Conservation (phyloP, 345 rosid genomes). For the Arabidopsis thaliana region DNA sequence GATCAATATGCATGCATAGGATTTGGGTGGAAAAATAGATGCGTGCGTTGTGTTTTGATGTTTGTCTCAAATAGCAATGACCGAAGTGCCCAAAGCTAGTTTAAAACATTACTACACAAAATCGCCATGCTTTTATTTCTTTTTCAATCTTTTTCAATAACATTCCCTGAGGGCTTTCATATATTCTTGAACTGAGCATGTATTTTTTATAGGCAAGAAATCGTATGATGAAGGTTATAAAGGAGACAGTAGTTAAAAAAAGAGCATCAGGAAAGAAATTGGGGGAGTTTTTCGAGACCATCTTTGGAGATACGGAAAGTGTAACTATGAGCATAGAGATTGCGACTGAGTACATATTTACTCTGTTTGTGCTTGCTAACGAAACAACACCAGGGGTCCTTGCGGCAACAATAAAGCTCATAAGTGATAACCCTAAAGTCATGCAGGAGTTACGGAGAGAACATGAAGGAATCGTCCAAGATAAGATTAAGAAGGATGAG, state of each 20-base stretch:
- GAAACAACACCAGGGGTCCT: conserved; percentile 30
- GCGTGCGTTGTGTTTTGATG: no score
- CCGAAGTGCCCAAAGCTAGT: no score
- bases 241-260: conserved; percentile 12
- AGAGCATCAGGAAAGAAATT: conserved; percentile 27
- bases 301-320: conserved; percentile 22
- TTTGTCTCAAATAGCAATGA: no score
- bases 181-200: background rate
- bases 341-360: conserved; percentile 19
- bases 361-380: conserved; percentile 31
- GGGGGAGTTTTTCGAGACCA: conserved; percentile 28
- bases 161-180: no score
- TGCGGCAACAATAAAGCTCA: conserved; percentile 28
- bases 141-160: no score
- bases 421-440: conserved; percentile 21
- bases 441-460: conserved; percentile 54
- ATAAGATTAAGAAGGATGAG: conserved; percentile 31
- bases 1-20: background rate
- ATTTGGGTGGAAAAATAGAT: background rate
- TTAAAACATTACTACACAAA: no score
- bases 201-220: conserved; percentile 25
- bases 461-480: conserved; percentile 38
- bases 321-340: conserved; percentile 8
- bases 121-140: no score
- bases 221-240: conserved; percentile 8